Percentiles rank a stretch among this genome's conserved stretches.
Evolutionary conservation across 1,139 yeast genomes (phyloP).

Genomic region (Suzukiozyma palmioleophila): DNA sequence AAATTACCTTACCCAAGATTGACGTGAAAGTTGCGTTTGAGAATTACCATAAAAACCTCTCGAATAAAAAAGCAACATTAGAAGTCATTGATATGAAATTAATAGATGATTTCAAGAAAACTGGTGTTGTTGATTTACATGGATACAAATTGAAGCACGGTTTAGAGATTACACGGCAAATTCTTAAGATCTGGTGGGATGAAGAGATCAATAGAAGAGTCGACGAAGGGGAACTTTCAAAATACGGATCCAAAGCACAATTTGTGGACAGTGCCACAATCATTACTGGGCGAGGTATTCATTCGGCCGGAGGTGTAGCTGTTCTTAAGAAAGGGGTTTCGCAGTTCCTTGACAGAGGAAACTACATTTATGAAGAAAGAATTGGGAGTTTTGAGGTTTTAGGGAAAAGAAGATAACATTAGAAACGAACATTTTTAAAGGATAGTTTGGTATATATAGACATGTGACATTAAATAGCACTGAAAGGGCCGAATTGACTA

Average conservation of each 20-base stretch:
- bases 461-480: too few species aligned
- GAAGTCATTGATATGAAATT: neutral
- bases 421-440: too few species aligned
- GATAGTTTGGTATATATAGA: too few species aligned
- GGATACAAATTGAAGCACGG: conserved; percentile 44
- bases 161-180: conserved; percentile 22
- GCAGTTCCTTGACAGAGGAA: conserved; percentile 25
- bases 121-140: conserved; percentile 48
- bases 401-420: conserved; percentile 27
- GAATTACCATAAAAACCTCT: neutral
- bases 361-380: conserved; percentile 41
- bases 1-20: conserved; percentile 1
- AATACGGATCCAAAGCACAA: conserved; percentile 24
- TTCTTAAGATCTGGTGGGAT: conserved; percentile 51
- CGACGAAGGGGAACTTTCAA: conserved; percentile 29
- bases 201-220: conserved; percentile 41
- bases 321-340: conserved; percentile 38
- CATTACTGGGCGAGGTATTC: conserved; percentile 62
- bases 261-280: conserved; percentile 36
- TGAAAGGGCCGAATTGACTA: too few species aligned
- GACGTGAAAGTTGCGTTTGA: conserved; percentile 1
- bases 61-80: neutral
- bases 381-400: conserved; percentile 40
- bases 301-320: conserved; percentile 50
- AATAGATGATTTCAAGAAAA: conserved; percentile 3